Evolutionary conservation across 805 yeast genomes (phyloP).

Genomic region (Candida chilensis): DNA sequence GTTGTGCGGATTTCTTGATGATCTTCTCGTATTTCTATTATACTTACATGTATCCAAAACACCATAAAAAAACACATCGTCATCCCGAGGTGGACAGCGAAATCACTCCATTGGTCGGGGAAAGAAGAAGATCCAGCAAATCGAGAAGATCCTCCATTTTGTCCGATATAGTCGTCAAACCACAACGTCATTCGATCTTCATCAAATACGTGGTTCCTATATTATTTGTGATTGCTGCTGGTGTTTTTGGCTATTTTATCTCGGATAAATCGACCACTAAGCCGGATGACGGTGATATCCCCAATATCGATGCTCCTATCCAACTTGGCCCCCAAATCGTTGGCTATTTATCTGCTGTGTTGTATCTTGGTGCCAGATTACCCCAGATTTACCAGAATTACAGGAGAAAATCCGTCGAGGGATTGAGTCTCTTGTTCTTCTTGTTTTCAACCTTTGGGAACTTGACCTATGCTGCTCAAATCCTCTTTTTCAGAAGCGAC

Average conservation of each 20-base stretch:
- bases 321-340: constrained; percentile 52
- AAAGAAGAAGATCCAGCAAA: constrained; percentile 22
- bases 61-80: constrained; percentile 10
- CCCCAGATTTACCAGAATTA: constrained; percentile 87
- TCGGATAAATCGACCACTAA: constrained; percentile 21
- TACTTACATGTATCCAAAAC: constrained; percentile 30
- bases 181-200: constrained; percentile 35
- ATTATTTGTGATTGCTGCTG: constrained; percentile 52
- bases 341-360: constrained; percentile 61
- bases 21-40: constrained; percentile 53
- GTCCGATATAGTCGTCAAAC: constrained; percentile 39
- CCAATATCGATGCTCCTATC: constrained; percentile 9
- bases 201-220: constrained; percentile 49
- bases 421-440: constrained; percentile 77
- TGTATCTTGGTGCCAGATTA: constrained; percentile 61
- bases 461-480: constrained; percentile 67
- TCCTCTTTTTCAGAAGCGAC: constrained; percentile 57
- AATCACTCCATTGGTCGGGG: constrained; percentile 20
- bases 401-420: constrained; percentile 69
- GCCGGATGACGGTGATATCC: constrained; percentile 10
- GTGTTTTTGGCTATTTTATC: constrained; percentile 48
- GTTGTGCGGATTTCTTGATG: constrained; percentile 57
- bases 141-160: constrained; percentile 38
- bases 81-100: constrained; percentile 11
- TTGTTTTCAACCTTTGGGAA: constrained; percentile 69